Evolutionary conservation across 1,139 yeast species (phyloP), one percentile per base, ranked within the genome.

Genomic region (Magnusiomyces magnusii): DNA sequence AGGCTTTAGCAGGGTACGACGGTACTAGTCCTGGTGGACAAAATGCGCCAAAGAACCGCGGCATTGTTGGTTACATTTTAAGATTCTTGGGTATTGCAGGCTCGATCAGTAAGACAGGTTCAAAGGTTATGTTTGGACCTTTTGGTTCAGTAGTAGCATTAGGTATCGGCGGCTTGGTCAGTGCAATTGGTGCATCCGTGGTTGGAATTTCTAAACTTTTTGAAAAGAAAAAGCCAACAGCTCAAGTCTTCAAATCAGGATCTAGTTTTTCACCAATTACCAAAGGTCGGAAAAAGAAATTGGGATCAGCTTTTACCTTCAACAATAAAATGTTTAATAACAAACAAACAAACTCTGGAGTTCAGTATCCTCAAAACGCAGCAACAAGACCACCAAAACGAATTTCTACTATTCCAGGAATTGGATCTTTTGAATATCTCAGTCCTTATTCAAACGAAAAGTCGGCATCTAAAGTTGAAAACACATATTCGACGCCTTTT

Each of bases 1-100:
- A 25, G 7, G 49, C 49, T 3, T 21, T 44, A n/a, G 24, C 27
- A 10, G n/a, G 49, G 3, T 44, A 44, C 17, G 27, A 44, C 17
- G 49, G 49, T 27, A 21, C 49, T 44, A 44, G 49, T 27, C 49
- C 49, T 19, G 49, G 49, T 21, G 49, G 49, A 7, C 49, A 25
- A 44, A 19, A 44, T 21, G 49, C 24, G 27, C 49, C 49, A 21
- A 44, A 44, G 17, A 44, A 44, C 21, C 49, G 49, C 3, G 49
- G 49, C 5, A 3, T 44, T 44, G 49, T 44, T 21, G 49, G 49
- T 2, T 44, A 21, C 17, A 21, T 23, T 5, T 23, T 44, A 23
- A 23, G 49, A 44, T 19, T 19, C n/a, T 44, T 44, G 24, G 49
- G 49, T 9, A n/a, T 17, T 7, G 49, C 49, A 21, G 27, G 5